phyloP scores from a whole-genome alignment of 768 basidiomycete genomes.

The Scleroderma citrinum region DNA sequence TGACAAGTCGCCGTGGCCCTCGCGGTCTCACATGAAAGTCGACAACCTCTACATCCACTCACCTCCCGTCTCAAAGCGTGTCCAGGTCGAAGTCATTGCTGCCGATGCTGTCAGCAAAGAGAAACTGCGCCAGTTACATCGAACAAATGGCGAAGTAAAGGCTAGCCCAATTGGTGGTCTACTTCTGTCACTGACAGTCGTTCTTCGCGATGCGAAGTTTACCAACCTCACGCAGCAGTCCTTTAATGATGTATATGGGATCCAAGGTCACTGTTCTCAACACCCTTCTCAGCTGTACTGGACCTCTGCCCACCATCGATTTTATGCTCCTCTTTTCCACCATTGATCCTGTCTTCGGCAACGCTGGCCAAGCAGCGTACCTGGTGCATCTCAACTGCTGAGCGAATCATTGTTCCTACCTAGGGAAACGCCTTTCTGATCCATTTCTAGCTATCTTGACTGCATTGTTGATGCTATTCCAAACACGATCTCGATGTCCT shows the following conservation, averaged over 20 bases:
- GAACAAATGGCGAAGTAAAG: constrained; percentile 13
- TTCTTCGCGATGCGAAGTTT: constrained; percentile 29
- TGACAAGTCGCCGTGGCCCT: constrained; percentile 22
- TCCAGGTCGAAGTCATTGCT: constrained; percentile 23
- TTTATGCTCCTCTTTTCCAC: constrained; percentile 32
- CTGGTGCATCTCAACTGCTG: constrained; percentile 15
- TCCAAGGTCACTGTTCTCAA: constrained; percentile 18
- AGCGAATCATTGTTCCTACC: neutral
- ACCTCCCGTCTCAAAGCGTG: constrained; percentile 17
- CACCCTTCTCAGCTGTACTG: constrained; percentile 8
- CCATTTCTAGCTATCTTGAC: constrained; percentile 24
- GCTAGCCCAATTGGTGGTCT: constrained; percentile 26
- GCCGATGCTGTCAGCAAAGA: constrained; percentile 19
- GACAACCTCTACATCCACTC: constrained; percentile 26
- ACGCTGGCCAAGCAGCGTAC: constrained; percentile 21
- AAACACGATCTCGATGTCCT: constrained; percentile 28
- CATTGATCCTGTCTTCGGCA: constrained; percentile 29
- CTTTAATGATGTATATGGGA: constrained; percentile 19
- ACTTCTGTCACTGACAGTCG: constrained; percentile 31
- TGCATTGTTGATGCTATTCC: constrained; percentile 25
- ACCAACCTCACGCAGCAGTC: constrained; percentile 29
- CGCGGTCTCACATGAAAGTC: constrained; percentile 15
- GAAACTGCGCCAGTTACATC: constrained; percentile 20
- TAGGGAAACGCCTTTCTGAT: neutral
- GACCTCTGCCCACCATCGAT: constrained; percentile 19